A percentile compares a stretch with the other conserved stretches of the same genome.
These are phyloP conservation scores for Hyparrhenia diplandra DNA, from an alignment of 176 grass and related monocot species.

Conservation along the genomic window DNA sequence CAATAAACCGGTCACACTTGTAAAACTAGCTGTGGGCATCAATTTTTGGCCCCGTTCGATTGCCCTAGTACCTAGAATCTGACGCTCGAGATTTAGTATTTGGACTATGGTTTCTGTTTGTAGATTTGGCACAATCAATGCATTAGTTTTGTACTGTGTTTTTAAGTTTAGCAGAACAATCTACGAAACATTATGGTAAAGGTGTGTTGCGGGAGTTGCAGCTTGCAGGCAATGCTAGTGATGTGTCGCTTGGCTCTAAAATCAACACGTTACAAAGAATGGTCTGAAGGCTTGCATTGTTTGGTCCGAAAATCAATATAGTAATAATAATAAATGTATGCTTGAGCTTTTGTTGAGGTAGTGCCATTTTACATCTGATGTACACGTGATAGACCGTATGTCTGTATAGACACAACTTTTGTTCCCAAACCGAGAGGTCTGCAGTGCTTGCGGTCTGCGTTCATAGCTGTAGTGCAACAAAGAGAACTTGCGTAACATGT, in stretches of 20 bases:
- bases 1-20: constrained; percentile 37
- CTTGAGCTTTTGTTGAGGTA: not conserved
- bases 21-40: constrained; percentile 5
- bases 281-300: not conserved
- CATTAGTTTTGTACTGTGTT: not conserved
- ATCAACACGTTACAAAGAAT: not conserved
- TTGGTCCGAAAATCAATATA: not conserved
- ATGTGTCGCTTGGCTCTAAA: not conserved
- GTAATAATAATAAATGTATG: not conserved
- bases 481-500: not conserved
- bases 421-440: not conserved
- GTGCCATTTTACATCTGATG: not conserved
- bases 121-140: not conserved
- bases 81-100: not conserved
- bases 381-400: not conserved
- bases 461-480: not conserved
- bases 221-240: not conserved
- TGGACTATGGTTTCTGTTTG: not conserved
- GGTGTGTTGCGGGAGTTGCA: not conserved
- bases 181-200: not conserved
- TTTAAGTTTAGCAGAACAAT: not conserved
- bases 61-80: not conserved
- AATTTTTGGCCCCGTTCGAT: not conserved
- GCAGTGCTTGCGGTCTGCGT: not conserved
- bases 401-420: not conserved